A percentile compares a stretch with the other conserved stretches of the same genome.
Evolutionary conservation across 2,329 filamentous ascomycete species (phyloP).

Genomic region (Davidsoniella australis): DNA sequence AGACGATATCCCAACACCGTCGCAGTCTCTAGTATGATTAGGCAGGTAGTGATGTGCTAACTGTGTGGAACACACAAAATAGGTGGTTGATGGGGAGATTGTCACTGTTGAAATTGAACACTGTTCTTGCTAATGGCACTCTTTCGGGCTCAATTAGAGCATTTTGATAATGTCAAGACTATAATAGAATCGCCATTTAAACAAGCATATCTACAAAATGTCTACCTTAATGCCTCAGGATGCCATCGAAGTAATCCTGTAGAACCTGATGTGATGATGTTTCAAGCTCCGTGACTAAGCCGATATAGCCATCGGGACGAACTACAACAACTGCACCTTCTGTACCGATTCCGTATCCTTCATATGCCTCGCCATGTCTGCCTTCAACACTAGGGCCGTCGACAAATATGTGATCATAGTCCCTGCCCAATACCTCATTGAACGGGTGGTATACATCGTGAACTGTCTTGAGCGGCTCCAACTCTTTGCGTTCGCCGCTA

Average conservation of each 20-base stretch:
- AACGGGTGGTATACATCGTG: constrained; percentile 32
- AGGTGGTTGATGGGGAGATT: too few species aligned
- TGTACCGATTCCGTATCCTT: constrained; percentile 41
- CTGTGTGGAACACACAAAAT: too few species aligned
- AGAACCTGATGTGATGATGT: constrained; percentile 25
- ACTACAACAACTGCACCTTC: constrained; percentile 41
- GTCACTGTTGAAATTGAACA: too few species aligned
- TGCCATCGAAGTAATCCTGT: constrained; percentile 20
- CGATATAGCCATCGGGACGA: constrained; percentile 52
- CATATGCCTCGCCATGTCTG: constrained; percentile 29
- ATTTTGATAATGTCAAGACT: too few species aligned
- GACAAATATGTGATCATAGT: constrained; percentile 39
- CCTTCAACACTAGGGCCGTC: constrained; percentile 40
- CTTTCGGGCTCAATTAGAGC: too few species aligned
- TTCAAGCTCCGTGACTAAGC: constrained; percentile 23
- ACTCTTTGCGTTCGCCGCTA: constrained; percentile 28
- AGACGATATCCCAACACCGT: too few species aligned
- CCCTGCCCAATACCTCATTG: constrained; percentile 30
- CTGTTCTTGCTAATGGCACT: too few species aligned
- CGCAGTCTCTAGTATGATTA: too few species aligned
- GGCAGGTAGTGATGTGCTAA: too few species aligned
- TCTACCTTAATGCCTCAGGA: constrained; percentile 9
- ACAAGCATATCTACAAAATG: too few species aligned
- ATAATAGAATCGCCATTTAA: too few species aligned
- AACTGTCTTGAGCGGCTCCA: constrained; percentile 36